These are phyloP conservation scores for Rutstroemia sp. DNA, from an alignment of 2,329 filamentous ascomycete species.

Conservation along the genomic window DNA sequence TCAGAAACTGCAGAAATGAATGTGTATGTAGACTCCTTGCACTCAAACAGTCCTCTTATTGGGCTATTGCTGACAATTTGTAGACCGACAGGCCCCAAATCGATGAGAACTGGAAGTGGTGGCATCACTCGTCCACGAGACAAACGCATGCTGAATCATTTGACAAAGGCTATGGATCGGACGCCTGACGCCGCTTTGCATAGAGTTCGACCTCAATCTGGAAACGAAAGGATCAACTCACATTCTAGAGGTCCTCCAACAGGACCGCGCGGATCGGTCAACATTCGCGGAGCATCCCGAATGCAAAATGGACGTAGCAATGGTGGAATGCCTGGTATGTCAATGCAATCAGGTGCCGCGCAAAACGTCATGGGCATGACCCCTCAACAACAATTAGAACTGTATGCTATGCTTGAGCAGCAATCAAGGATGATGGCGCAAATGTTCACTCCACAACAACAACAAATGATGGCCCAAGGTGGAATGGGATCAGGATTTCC, in stretches of 20 bases:
- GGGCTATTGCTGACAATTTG: slow-evolving; percentile 33
- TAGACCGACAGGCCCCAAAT: slow-evolving; percentile 89
- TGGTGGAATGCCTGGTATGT: slow-evolving; percentile 36
- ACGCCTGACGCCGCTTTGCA: slow-evolving; percentile 68
- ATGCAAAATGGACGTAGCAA: slow-evolving; percentile 41
- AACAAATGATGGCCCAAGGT: slow-evolving; percentile 11
- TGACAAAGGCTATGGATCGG: slow-evolving; percentile 77
- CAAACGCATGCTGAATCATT: slow-evolving; percentile 78
- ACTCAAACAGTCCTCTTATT: neutral
- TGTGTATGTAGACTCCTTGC: slow-evolving; percentile 42
- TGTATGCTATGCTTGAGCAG: slow-evolving; percentile 75
- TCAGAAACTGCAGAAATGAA: slow-evolving; percentile 41
- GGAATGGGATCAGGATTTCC: slow-evolving; percentile 39
- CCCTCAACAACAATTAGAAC: slow-evolving; percentile 63
- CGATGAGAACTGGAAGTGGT: slow-evolving; percentile 69
- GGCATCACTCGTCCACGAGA: slow-evolving; percentile 50
- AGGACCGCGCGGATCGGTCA: slow-evolving; percentile 53
- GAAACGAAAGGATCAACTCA: slow-evolving; percentile 73
- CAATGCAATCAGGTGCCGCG: slow-evolving; percentile 32
- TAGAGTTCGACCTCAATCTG: slow-evolving; percentile 64
- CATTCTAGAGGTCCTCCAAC: slow-evolving; percentile 65
- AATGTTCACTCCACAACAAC: slow-evolving; percentile 44
- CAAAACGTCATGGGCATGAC: slow-evolving; percentile 46
- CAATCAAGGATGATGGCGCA: slow-evolving; percentile 82
- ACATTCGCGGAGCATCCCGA: slow-evolving; percentile 28